These are phyloP conservation scores for Emericellopsis atlantica DNA, from an alignment of 2,329 filamentous ascomycete species.

Conservation along the genomic window DNA sequence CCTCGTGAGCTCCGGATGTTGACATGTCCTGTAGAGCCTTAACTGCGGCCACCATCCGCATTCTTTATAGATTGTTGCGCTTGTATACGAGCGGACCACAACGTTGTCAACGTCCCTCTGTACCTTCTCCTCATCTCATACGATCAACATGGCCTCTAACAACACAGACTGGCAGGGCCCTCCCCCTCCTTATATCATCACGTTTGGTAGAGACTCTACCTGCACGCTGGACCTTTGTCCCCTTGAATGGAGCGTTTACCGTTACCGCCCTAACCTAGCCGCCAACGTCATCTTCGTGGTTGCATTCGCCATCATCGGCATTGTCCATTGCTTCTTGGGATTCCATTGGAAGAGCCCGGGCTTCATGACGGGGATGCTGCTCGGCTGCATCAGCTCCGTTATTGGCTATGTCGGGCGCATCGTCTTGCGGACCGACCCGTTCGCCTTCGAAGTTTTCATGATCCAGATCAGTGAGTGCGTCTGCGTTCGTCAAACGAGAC, in stretches of 20 bases:
- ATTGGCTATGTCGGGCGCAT: constrained; percentile 51
- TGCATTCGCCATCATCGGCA: constrained; percentile 31
- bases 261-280: constrained; percentile 38
- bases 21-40: too few species aligned
- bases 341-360: constrained; percentile 31
- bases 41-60: too few species aligned
- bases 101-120: too few species aligned
- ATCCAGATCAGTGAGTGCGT: constrained; percentile 35
- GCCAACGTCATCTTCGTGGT: constrained; percentile 39
- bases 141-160: too few species aligned
- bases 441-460: constrained; percentile 44
- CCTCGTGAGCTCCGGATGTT: too few species aligned
- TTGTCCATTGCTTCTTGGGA: constrained; percentile 30
- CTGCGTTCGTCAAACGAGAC: not conserved
- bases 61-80: too few species aligned
- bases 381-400: constrained; percentile 45
- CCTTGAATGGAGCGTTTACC: constrained; percentile 33
- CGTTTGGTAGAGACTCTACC: constrained; percentile 30
- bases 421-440: constrained; percentile 43
- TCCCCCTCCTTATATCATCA: constrained; percentile 8
- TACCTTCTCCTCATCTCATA: too few species aligned
- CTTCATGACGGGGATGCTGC: constrained; percentile 37
- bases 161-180: too few species aligned
- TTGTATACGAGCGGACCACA: too few species aligned
- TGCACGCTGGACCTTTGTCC: constrained; percentile 35